Evolutionary conservation across 768 basidiomycete species (phyloP).

Genomic region (Tulasnella sp.): DNA sequence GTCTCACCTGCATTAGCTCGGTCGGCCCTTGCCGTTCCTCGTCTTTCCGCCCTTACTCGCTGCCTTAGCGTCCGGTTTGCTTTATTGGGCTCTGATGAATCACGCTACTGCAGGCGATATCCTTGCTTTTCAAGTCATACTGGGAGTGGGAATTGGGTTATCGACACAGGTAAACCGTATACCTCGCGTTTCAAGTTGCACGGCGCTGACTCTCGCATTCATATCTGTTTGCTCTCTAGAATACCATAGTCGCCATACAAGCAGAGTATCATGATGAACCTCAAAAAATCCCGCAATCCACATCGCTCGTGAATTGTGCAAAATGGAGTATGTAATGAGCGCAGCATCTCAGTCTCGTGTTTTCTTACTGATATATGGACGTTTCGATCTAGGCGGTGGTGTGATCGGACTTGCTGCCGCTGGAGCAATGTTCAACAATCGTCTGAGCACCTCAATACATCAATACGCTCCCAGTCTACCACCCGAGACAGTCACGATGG

Average conservation of each 20-base stretch:
- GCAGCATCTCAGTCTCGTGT: background rate
- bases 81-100: constrained; percentile 17
- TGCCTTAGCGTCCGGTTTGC: constrained; percentile 27
- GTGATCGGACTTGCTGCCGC: constrained; percentile 14
- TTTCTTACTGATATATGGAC: constrained; percentile 20
- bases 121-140: constrained; percentile 30
- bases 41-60: constrained; percentile 24
- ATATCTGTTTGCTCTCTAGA: constrained; percentile 23
- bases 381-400: constrained; percentile 14
- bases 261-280: constrained; percentile 26
- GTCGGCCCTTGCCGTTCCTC: constrained; percentile 26
- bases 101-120: constrained; percentile 13
- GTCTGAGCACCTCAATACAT: constrained; percentile 24
- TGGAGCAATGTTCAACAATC: constrained; percentile 22
- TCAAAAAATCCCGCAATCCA: constrained; percentile 27
- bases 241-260: constrained; percentile 30
- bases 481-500: constrained; percentile 16
- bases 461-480: constrained; percentile 22
- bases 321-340: constrained; percentile 16
- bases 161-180: constrained; percentile 21
- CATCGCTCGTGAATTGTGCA: constrained; percentile 27
- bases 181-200: background rate
- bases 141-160: constrained; percentile 30
- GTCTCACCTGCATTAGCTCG: constrained; percentile 14
- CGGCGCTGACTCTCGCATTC: too few relatives aligned